phyloP scores from a whole-genome alignment of 345 rosid species.

The Salix suchowensis region DNA sequence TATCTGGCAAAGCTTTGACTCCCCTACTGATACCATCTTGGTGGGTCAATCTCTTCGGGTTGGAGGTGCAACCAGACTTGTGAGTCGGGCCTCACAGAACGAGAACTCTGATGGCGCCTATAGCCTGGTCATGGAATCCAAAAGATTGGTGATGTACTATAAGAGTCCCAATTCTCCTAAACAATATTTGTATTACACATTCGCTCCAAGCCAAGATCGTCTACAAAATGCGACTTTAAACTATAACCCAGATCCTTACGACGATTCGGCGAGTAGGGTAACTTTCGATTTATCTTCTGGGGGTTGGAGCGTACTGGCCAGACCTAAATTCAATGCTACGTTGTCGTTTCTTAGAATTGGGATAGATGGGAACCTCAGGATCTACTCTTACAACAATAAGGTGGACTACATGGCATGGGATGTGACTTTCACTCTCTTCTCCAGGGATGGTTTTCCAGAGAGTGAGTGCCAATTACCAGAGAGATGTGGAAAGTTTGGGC shows the following conservation, averaged over 20 bases:
- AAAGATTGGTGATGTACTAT: not conserved
- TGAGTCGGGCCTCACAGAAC: not conserved
- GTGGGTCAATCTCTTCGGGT: not conserved
- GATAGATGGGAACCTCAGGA: not conserved
- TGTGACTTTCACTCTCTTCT: constrained; percentile 34
- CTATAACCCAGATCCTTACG: no score
- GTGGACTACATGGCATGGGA: constrained; percentile 30
- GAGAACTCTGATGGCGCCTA: not conserved
- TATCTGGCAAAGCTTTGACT: constrained; percentile 4
- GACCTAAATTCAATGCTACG: no score
- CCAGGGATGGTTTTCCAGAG: constrained; percentile 14
- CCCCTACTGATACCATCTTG: not conserved
- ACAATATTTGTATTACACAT: no score
- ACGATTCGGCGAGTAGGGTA: no score
- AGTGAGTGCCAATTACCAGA: constrained; percentile 31
- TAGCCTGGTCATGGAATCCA: not conserved
- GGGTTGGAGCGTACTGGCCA: no score
- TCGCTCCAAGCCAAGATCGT: no score
- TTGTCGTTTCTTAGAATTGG: no score
- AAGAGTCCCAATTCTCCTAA: not conserved
- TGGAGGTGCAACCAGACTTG: not conserved
- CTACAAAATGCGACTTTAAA: no score
- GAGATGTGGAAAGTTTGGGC: constrained; percentile 30
- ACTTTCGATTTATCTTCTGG: no score
- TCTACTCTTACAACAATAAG: not conserved